phyloP scores from a whole-genome alignment of 1,284 basidiomycete species.

The Apiotrichum gracile region DNA sequence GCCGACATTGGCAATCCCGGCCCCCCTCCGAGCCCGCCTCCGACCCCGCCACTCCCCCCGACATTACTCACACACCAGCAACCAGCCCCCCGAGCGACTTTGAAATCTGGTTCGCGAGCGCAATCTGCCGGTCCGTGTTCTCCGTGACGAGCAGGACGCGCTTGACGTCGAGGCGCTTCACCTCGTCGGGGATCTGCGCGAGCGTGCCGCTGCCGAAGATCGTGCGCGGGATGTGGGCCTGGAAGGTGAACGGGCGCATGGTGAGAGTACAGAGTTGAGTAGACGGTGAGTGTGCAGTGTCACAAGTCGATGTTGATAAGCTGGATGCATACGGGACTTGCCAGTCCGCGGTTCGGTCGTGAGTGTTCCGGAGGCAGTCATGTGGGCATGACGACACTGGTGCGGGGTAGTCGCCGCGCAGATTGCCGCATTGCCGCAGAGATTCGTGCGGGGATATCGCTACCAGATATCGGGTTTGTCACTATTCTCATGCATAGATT shows the following conservation, averaged over 20 bases:
- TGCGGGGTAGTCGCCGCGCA: neutral
- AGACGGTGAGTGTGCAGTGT: constrained; percentile 41
- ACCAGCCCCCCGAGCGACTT: constrained; percentile 27
- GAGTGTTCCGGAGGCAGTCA: neutral
- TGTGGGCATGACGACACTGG: neutral
- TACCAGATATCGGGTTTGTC: too few relatives aligned
- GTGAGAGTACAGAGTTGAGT: neutral
- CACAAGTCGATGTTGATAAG: constrained; percentile 27
- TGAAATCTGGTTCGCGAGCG: constrained; percentile 36
- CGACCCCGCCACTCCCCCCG: too few relatives aligned
- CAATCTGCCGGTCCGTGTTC: constrained; percentile 17
- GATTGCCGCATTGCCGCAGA: neutral
- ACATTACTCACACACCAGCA: constrained; percentile 29
- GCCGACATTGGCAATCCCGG: too few relatives aligned
- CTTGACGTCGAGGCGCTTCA: constrained; percentile 41
- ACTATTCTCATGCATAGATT: too few relatives aligned
- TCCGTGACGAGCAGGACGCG: constrained; percentile 45
- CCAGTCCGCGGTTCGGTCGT: neutral
- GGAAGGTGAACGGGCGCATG: constrained; percentile 12
- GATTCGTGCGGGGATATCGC: too few relatives aligned
- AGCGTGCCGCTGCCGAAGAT: constrained; percentile 50
- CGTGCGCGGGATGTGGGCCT: constrained; percentile 45
- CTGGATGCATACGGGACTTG: neutral
- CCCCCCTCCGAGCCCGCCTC: neutral
- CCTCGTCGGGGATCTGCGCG: constrained; percentile 44